These are phyloP conservation scores for Lyophyllum atratum DNA, from an alignment of 768 basidiomycete genomes.

Conservation along the genomic window DNA sequence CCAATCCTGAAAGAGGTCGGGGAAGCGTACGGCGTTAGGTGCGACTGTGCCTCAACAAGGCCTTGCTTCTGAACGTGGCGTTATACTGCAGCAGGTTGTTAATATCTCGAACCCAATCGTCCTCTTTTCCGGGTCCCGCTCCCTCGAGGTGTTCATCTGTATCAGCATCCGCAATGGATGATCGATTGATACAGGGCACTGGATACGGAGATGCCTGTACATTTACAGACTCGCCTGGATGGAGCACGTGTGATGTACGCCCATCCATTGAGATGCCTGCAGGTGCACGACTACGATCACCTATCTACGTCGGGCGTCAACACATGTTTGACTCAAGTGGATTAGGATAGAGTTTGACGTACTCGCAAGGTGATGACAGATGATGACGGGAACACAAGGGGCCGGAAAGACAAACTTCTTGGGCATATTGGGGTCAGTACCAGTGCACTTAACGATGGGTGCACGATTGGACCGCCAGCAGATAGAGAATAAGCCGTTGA, in stretches of 20 bases:
- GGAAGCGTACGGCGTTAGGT: conserved; percentile 37
- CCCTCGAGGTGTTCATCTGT: conserved; percentile 57
- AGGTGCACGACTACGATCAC: conserved; percentile 80
- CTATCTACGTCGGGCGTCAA: conserved; percentile 55
- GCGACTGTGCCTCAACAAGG: conserved; percentile 73
- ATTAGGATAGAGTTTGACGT: conserved; percentile 25
- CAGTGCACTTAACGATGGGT: conserved; percentile 86
- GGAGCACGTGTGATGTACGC: conserved; percentile 77
- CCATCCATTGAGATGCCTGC: conserved; percentile 95
- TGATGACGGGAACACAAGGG: conserved; percentile 85
- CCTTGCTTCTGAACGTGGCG: conserved; percentile 90
- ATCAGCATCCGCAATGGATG: conserved; percentile 63
- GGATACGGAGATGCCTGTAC: conserved; percentile 86
- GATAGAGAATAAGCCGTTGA: conserved; percentile 97
- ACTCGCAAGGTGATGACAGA: conserved; percentile 76
- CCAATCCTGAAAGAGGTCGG: not conserved
- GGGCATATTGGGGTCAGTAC: conserved; percentile 97
- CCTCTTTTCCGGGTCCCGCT: conserved; percentile 78
- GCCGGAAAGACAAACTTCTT: conserved; percentile 87
- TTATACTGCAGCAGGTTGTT: conserved; percentile 95
- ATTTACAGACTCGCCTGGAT: conserved; percentile 83
- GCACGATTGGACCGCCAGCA: conserved; percentile 94
- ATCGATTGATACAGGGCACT: conserved; percentile 91
- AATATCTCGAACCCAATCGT: conserved; percentile 97
- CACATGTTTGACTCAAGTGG: not conserved